Conservation (phyloP, 2,329 filamentous ascomycete species). For the Zelopaecilomyces penicillatus region DNA sequence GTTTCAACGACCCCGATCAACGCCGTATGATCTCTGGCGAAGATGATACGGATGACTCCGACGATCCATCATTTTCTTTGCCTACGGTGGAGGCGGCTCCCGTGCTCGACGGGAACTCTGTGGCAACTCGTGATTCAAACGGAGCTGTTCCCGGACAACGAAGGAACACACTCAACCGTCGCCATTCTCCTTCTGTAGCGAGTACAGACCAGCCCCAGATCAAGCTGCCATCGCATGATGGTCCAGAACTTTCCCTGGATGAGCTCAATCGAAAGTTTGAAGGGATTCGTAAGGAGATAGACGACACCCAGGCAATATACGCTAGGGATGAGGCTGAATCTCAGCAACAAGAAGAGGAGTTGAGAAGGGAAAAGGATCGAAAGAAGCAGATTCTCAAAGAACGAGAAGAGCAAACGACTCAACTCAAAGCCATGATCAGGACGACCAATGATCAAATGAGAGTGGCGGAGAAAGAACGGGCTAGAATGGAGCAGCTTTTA, state of each 20-base stretch:
- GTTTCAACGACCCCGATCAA: slow-evolving; percentile 45
- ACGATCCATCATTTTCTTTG: slow-evolving; percentile 41
- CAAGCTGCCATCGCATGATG: slow-evolving; percentile 37
- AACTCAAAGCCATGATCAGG: slow-evolving; percentile 72
- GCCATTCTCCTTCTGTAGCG: slow-evolving; percentile 64
- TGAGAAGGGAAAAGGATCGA: slow-evolving; percentile 71
- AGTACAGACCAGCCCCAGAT: slow-evolving; percentile 42
- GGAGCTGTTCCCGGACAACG: slow-evolving; percentile 37
- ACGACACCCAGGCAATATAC: slow-evolving; percentile 65
- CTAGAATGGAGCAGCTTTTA: slow-evolving; percentile 65
- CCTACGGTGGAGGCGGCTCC: slow-evolving; percentile 53
- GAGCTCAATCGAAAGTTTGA: slow-evolving; percentile 78
- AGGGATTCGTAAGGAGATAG: slow-evolving; percentile 70
- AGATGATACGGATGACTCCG: slow-evolving; percentile 37
- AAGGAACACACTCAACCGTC: slow-evolving; percentile 57
- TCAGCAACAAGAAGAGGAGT: slow-evolving; percentile 53
- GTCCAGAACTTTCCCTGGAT: slow-evolving; percentile 60
- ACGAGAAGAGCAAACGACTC: slow-evolving; percentile 83
- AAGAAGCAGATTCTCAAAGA: slow-evolving; percentile 73
- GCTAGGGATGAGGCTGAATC: slow-evolving; percentile 65
- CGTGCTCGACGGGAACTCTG: slow-evolving; percentile 50
- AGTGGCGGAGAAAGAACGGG: slow-evolving; percentile 66
- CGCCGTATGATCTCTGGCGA: slow-evolving; percentile 25
- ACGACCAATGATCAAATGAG: slow-evolving; percentile 75
- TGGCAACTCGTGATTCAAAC: slow-evolving; percentile 53